Evolutionary conservation across 345 rosid genomes (phyloP), one percentile per base, ranked within the genome.

Genomic region (Lepidium sativum): DNA sequence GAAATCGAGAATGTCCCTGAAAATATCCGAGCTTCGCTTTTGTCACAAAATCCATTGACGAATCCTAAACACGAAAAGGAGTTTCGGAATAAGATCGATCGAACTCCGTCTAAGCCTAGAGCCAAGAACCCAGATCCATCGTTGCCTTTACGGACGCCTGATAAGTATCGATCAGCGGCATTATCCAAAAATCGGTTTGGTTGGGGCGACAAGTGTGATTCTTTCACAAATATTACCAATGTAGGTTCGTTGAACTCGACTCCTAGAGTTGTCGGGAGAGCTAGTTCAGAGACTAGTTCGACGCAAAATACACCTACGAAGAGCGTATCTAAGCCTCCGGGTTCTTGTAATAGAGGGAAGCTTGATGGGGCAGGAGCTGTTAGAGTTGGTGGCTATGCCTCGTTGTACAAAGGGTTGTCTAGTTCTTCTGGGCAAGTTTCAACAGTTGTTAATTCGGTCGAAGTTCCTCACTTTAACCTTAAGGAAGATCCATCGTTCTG

Each of bases 401-500:
- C 98, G 1, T 77, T 86, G 84, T 87, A 86, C 50, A 92, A 77
- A 78, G 99, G 99, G 37, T 41, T 72, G 57, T 87, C 95, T 8
- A 79, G 80, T 42, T 72, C 87, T 43, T 35, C 74, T 61, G 82
- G 78, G 54, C 76, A 75, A 9, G 52, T 74, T 18, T 74, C 83
- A 1, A 15, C 54, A 10, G 68, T 80, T 67, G 87, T 87, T 63
- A 87, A 86, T 57, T 78, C 85, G 6, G 86, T 83, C 48, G 92
- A 90, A 80, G 97, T 90, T 2, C 91, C 99, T 82, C 95, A 94
- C 81, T 94, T 90, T 72, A 82, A 86, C 65, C 91, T 92, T 47
- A 87, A 80, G 56, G 98, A 90, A 58, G 89, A 92, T 75, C 92
- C 96, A 23, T 88, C 96, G 2, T 92, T 92, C 77, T 92, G 98